These are phyloP conservation scores for Cylindrotheca closterium DNA, from an alignment of 108 stramenopile species.

Conservation along the genomic window DNA sequence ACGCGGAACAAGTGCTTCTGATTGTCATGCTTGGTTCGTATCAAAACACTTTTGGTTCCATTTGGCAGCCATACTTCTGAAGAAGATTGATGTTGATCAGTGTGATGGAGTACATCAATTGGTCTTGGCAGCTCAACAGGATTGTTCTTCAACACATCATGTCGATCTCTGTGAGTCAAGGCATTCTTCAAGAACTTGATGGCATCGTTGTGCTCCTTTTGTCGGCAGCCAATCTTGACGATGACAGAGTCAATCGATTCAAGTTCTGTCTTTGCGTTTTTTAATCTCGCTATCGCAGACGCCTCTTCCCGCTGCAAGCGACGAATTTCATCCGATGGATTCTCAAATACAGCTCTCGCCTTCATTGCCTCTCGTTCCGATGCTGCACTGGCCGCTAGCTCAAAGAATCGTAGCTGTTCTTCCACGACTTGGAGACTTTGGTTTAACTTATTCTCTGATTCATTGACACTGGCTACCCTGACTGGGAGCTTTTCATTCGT, in stretches of 20 bases:
- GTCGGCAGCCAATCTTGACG: neutral
- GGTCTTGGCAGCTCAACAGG: neutral
- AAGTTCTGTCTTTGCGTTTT: neutral
- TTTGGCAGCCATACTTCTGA: slow-evolving; percentile 4
- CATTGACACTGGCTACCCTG: neutral
- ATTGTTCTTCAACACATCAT: neutral
- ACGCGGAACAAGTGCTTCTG: neutral
- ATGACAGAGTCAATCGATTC: slow-evolving; percentile 6
- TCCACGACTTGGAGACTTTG: neutral
- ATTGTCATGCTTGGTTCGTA: neutral
- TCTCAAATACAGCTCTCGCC: neutral
- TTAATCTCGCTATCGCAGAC: neutral
- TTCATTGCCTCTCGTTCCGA: slow-evolving; percentile 14
- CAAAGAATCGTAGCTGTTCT: slow-evolving; percentile 2
- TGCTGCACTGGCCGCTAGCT: slow-evolving; percentile 11
- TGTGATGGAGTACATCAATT: slow-evolving; percentile 6
- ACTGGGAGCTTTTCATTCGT: slow-evolving; percentile 10
- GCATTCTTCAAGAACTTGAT: neutral
- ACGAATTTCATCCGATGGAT: slow-evolving; percentile 3
- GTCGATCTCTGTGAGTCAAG: neutral
- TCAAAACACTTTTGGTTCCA: slow-evolving; percentile 12
- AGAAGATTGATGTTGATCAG: neutral
- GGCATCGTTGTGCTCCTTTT: neutral
- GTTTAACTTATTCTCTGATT: neutral
- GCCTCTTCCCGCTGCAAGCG: slow-evolving; percentile 1